phyloP scores from a whole-genome alignment of 495 filamentous ascomycete genomes.

The Clohesyomyces aquaticus region DNA sequence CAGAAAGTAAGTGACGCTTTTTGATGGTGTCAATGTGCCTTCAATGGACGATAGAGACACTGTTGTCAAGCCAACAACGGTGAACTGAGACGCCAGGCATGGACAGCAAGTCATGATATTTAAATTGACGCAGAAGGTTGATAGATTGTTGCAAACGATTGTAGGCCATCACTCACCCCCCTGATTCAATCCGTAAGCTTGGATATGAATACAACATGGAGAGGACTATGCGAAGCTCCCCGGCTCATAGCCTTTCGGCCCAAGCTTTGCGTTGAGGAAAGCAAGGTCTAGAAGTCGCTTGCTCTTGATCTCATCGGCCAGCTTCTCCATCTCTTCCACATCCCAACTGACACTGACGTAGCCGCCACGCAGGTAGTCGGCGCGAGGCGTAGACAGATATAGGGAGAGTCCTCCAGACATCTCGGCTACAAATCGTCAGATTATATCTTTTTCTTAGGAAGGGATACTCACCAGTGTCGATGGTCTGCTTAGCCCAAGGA shows the following conservation, averaged over 20 bases:
- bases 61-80: no score
- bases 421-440: neutral
- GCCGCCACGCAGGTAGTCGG: slow-evolving; percentile 26
- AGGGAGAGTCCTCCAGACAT: slow-evolving; percentile 26
- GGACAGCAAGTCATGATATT: no score
- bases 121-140: no score
- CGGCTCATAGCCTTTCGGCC: slow-evolving; percentile 14
- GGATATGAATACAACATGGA: no score
- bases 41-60: no score
- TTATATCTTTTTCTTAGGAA: neutral
- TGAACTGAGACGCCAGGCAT: no score
- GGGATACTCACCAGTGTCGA: slow-evolving; percentile 4
- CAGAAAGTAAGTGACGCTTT: no score
- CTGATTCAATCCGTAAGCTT: no score
- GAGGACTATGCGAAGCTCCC: neutral
- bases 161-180: no score
- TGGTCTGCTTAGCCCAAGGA: slow-evolving; percentile 4
- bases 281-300: slow-evolving; percentile 20
- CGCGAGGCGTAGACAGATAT: slow-evolving; percentile 22
- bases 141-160: no score
- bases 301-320: slow-evolving; percentile 30
- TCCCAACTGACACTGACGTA: slow-evolving; percentile 37
- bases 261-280: slow-evolving; percentile 28
- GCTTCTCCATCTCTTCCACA: slow-evolving; percentile 36
- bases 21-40: no score